A percentile compares a stretch with the other conserved stretches of the same genome.
These are phyloP conservation scores for Bauhinia variegata DNA, from an alignment of 306 rosid genomes.

Conservation along the genomic window DNA sequence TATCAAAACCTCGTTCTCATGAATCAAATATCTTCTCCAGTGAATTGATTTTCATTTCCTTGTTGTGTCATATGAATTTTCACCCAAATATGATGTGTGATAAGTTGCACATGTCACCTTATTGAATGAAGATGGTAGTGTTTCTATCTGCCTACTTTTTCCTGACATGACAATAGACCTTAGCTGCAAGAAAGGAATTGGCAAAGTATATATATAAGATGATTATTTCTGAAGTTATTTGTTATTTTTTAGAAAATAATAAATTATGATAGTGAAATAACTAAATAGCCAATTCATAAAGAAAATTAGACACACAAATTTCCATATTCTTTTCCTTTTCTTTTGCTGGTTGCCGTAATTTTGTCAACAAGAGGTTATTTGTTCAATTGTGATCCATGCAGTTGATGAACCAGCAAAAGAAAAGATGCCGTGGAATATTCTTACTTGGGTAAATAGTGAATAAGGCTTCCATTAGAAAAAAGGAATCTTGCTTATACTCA, in stretches of 20 bases:
- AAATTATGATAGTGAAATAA: too few relatives aligned
- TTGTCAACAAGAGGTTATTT: conserved; percentile 26
- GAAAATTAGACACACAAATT: too few relatives aligned
- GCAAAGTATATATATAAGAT: too few relatives aligned
- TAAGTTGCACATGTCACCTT: conserved; percentile 48
- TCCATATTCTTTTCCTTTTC: too few relatives aligned
- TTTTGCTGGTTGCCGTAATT: conserved; percentile 5
- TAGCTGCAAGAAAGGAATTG: too few relatives aligned
- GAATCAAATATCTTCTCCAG: conserved; percentile 25
- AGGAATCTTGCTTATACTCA: conserved; percentile 28
- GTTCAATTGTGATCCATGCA: conserved; percentile 10
- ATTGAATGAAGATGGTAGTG: conserved; percentile 32
- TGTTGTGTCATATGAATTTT: conserved; percentile 43
- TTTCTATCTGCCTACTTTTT: conserved; percentile 30
- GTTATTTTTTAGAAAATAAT: too few relatives aligned
- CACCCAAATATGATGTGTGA: conserved; percentile 42
- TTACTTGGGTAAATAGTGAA: conserved; percentile 1
- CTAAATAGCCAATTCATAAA: too few relatives aligned
- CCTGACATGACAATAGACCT: background rate
- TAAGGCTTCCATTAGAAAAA: background rate
- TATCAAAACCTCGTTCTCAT: conserved; percentile 29
- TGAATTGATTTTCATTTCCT: background rate
- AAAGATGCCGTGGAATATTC: too few relatives aligned
- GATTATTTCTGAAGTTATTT: too few relatives aligned
- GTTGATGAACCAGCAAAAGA: background rate